Percentiles rank a stretch among this genome's conserved stretches.
phyloP scores from a whole-genome alignment of 306 rosid species.

The Glycine latifolia region DNA sequence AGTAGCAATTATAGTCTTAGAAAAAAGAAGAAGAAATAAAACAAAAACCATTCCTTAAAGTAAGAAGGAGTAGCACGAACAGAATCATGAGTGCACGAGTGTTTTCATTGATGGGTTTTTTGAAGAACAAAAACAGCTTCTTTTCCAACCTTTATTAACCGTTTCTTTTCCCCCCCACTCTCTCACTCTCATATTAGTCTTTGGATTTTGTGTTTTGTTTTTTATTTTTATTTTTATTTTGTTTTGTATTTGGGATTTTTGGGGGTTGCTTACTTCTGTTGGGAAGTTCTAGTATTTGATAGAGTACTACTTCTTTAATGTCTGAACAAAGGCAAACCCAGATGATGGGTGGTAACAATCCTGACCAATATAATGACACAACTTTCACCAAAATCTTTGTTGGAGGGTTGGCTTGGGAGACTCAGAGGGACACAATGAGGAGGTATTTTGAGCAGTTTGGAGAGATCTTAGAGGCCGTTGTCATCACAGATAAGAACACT shows the following conservation, averaged over 20 bases:
- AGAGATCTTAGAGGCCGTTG: constrained; percentile 96
- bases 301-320: constrained; percentile 45
- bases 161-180: constrained; percentile 23
- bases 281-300: neutral
- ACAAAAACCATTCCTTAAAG: constrained; percentile 36
- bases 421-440: constrained; percentile 87
- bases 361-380: constrained; percentile 76
- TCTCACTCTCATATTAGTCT: constrained; percentile 29
- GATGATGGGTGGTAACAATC: constrained; percentile 65
- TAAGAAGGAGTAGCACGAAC: constrained; percentile 42
- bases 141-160: constrained; percentile 49
- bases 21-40: neutral
- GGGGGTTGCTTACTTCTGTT: constrained; percentile 34
- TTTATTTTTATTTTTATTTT: neutral
- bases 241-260: constrained; percentile 39
- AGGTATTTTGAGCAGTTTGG: constrained; percentile 96
- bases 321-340: constrained; percentile 81
- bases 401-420: constrained; percentile 99
- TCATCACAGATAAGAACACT: constrained; percentile 85
- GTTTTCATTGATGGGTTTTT: constrained; percentile 63
- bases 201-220: constrained; percentile 46
- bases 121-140: constrained; percentile 40
- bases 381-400: constrained; percentile 91
- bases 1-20: constrained; percentile 41
- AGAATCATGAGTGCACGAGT: constrained; percentile 69